Conservation (phyloP, 768 basidiomycete species). For the Scleroderma bovista region DNA sequence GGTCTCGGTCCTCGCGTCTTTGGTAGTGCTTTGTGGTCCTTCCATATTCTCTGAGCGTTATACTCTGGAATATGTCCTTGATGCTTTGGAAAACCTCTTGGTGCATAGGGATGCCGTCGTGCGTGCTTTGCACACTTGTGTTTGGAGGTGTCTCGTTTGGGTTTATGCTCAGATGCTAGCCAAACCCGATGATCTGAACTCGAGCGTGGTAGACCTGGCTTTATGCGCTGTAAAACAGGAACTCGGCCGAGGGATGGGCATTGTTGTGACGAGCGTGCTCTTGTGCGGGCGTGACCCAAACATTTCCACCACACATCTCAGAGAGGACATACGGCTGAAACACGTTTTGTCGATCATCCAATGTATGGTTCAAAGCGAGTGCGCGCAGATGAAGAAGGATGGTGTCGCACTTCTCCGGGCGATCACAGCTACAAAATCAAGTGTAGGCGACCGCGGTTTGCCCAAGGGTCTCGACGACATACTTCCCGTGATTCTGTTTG, state of each 20-base stretch:
- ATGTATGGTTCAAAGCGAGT: constrained; percentile 31
- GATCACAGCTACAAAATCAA: constrained; percentile 29
- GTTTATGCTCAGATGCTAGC: constrained; percentile 40
- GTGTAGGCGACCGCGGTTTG: constrained; percentile 3
- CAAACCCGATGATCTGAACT: constrained; percentile 11
- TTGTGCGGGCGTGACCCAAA: constrained; percentile 22
- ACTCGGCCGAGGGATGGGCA: constrained; percentile 38
- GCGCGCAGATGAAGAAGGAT: constrained; percentile 24
- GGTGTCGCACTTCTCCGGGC: constrained; percentile 32
- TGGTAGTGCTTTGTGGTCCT: constrained; percentile 43
- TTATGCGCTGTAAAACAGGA: constrained; percentile 45
- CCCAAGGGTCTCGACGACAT: constrained; percentile 11
- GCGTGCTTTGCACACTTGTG: constrained; percentile 35
- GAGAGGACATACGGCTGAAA: constrained; percentile 21
- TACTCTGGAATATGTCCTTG: constrained; percentile 34
- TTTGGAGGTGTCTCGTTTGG: constrained; percentile 57
- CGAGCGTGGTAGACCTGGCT: constrained; percentile 29
- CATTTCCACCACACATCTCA: not conserved
- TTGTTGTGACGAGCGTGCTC: constrained; percentile 36
- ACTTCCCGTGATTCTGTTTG: constrained; percentile 36
- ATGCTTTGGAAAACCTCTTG: constrained; percentile 28
- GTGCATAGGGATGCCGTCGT: constrained; percentile 32
- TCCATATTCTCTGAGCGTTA: constrained; percentile 37
- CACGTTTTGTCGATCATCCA: constrained; percentile 34
- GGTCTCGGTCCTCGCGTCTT: constrained; percentile 37